Percentiles rank a stretch among this genome's conserved stretches.
Conservation (phyloP, 495 filamentous ascomycete genomes). For the Extremus antarcticus region DNA sequence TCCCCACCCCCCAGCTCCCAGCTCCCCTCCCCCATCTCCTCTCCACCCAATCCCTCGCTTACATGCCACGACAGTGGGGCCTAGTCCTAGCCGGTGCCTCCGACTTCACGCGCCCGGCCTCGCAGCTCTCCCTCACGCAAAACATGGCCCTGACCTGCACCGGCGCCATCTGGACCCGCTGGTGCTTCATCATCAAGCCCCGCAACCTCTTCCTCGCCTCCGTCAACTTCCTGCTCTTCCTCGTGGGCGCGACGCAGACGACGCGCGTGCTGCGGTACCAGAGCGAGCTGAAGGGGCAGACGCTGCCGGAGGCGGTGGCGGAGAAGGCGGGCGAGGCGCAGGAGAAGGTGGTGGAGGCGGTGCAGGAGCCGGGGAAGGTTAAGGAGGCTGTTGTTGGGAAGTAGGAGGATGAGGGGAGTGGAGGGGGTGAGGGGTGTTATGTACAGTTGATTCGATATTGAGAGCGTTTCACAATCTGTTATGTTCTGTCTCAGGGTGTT, state of each 20-base stretch:
- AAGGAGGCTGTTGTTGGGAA: conserved; percentile 1
- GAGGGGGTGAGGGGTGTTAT: background rate
- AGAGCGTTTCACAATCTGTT: too few relatives aligned
- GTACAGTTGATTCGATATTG: too few relatives aligned
- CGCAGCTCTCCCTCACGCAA: conserved; percentile 82
- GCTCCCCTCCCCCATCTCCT: background rate
- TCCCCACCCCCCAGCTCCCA: background rate
- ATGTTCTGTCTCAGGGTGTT: too few relatives aligned
- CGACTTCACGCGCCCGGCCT: conserved; percentile 85
- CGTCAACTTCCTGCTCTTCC: conserved; percentile 95
- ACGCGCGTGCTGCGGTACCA: conserved; percentile 62
- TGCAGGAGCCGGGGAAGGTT: conserved; percentile 34
- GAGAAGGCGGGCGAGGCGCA: conserved; percentile 41
- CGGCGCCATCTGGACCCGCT: conserved; percentile 95
- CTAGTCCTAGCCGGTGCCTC: conserved; percentile 84
- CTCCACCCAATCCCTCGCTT: background rate
- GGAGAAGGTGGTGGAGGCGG: conserved; percentile 36
- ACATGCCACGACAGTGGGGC: conserved; percentile 51
- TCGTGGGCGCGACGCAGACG: conserved; percentile 74
- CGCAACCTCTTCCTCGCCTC: conserved; percentile 67
- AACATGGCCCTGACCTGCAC: conserved; percentile 79
- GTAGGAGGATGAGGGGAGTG: background rate
- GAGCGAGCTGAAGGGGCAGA: conserved; percentile 44
- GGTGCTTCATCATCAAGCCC: conserved; percentile 95
- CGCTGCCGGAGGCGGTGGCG: conserved; percentile 25